Conservation (phyloP, 805 yeast species). For the Wickerhamomyces chambardii region DNA sequence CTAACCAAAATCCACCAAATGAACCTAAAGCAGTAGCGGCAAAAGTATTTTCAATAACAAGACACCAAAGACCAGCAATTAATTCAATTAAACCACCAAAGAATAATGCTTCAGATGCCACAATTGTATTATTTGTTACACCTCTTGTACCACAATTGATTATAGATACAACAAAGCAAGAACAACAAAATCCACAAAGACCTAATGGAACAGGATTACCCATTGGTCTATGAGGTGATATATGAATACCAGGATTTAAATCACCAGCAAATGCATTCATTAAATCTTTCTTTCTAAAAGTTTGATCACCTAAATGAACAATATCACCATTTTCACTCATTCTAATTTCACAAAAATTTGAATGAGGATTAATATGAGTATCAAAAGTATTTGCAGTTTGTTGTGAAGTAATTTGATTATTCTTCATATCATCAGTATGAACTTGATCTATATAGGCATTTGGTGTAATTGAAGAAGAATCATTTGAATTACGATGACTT, state of each 20-base stretch:
- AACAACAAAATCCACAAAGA: slow-evolving; percentile 54
- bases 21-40: slow-evolving; percentile 48
- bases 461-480: background rate
- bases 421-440: slow-evolving; percentile 1
- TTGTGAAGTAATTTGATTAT: too few relatives aligned
- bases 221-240: slow-evolving; percentile 37
- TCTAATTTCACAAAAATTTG: too few relatives aligned
- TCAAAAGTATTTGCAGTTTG: too few relatives aligned
- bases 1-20: slow-evolving; percentile 71
- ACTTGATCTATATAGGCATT: slow-evolving; percentile 9
- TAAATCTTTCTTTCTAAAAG: slow-evolving; percentile 44
- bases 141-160: slow-evolving; percentile 63
- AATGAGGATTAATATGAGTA: too few relatives aligned
- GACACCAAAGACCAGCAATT: slow-evolving; percentile 69
- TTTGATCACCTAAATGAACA: slow-evolving; percentile 29
- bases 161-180: slow-evolving; percentile 49
- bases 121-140: slow-evolving; percentile 47
- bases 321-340: slow-evolving; percentile 24
- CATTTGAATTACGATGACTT: background rate
- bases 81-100: slow-evolving; percentile 69
- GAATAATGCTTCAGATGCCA: slow-evolving; percentile 58
- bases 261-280: slow-evolving; percentile 56
- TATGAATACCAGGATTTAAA: slow-evolving; percentile 34
- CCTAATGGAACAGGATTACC: slow-evolving; percentile 79
- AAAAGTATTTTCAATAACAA: slow-evolving; percentile 68